Conservation (phyloP, 2,329 filamentous ascomycete genomes). For the Alternaria conjuncta region DNA sequence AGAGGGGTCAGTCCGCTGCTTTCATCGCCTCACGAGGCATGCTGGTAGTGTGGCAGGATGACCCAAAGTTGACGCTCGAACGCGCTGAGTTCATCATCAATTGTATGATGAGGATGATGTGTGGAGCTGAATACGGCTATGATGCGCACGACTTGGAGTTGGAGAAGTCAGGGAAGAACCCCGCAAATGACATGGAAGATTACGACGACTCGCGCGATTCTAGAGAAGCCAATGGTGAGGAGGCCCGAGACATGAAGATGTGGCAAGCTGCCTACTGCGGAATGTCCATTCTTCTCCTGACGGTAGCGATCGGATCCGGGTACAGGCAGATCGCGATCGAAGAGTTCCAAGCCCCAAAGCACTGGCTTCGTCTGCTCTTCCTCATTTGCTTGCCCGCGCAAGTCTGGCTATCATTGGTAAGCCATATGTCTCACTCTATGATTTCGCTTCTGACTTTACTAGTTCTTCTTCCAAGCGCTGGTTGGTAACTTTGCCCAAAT, state of each 20-base stretch:
- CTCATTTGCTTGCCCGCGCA: slow-evolving; percentile 60
- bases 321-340: slow-evolving; percentile 63
- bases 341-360: slow-evolving; percentile 57
- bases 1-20: slow-evolving; percentile 81
- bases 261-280: slow-evolving; percentile 62
- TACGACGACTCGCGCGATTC: slow-evolving; percentile 35
- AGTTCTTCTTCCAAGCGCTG: slow-evolving; percentile 44
- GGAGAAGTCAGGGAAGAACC: slow-evolving; percentile 37
- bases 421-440: slow-evolving; percentile 18
- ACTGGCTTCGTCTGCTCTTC: slow-evolving; percentile 63
- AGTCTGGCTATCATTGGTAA: slow-evolving; percentile 63
- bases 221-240: slow-evolving; percentile 37
- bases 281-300: slow-evolving; percentile 60
- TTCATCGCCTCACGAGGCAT: slow-evolving; percentile 75
- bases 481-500: slow-evolving; percentile 56
- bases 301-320: slow-evolving; percentile 63
- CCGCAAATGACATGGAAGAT: slow-evolving; percentile 18
- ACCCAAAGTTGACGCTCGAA: slow-evolving; percentile 72
- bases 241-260: slow-evolving; percentile 59
- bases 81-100: slow-evolving; percentile 75
- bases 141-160: slow-evolving; percentile 46
- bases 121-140: slow-evolving; percentile 57
- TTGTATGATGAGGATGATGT: slow-evolving; percentile 76
- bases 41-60: slow-evolving; percentile 83
- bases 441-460: not conserved